phyloP scores from a whole-genome alignment of 495 filamentous ascomycete genomes.

The Neurospora sp. region DNA sequence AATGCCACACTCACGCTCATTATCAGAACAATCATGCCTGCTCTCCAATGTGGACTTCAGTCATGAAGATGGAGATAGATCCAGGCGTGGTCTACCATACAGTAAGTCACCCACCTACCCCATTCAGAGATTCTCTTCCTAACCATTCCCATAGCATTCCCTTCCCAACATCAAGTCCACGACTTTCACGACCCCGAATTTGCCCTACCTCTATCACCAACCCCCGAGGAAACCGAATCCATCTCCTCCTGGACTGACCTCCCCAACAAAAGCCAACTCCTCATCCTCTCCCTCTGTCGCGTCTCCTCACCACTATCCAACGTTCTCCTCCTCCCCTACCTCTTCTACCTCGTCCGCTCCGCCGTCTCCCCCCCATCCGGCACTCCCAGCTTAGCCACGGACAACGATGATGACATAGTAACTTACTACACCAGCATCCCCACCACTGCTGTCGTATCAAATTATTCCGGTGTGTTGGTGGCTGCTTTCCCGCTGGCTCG shows the following conservation, averaged over 20 bases:
- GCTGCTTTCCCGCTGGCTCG: conserved; percentile 7
- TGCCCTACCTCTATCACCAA: background rate
- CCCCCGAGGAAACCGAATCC: background rate
- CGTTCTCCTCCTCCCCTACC: conserved; percentile 41
- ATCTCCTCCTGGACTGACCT: conserved; percentile 26
- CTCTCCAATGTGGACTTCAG: background rate
- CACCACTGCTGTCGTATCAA: background rate
- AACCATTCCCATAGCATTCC: background rate
- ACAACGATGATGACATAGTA: conserved; percentile 35
- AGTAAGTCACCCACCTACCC: background rate
- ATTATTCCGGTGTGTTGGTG: conserved; percentile 3
- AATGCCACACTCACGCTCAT: conserved; percentile 3
- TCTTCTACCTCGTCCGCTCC: conserved; percentile 49
- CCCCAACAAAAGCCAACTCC: conserved; percentile 41
- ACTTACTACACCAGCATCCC: background rate
- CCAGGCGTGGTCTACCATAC: background rate
- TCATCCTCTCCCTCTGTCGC: conserved; percentile 41
- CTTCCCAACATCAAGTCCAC: background rate
- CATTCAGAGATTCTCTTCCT: background rate
- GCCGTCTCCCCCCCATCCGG: conserved; percentile 27
- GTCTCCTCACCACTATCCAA: conserved; percentile 44
- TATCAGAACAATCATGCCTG: background rate
- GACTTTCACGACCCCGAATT: background rate
- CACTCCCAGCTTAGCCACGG: conserved; percentile 45
- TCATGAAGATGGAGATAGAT: background rate